Evolutionary conservation across 148 eudicot species (phyloP).

Genomic region (Vaccinium corymbosum): DNA sequence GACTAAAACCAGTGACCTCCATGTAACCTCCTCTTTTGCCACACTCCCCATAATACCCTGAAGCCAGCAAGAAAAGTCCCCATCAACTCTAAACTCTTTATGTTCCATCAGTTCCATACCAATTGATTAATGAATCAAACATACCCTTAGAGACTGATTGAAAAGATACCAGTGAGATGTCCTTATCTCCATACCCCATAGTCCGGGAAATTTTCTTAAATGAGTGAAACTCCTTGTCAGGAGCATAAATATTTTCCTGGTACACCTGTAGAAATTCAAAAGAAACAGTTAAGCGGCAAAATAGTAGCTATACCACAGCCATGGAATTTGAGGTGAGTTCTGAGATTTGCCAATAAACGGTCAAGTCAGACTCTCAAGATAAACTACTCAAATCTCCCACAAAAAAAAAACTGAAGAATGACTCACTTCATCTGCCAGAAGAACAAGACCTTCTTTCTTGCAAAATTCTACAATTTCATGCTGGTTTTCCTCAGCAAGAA

Average conservation of each 20-base stretch:
- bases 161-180: constrained; percentile 70
- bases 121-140: constrained; percentile 1
- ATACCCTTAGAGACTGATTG: constrained; percentile 95
- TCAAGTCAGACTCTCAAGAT: not conserved
- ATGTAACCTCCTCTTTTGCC: constrained; percentile 98
- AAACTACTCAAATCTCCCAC: constrained; percentile 8
- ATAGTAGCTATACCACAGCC: not conserved
- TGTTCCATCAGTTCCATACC: not conserved
- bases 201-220: constrained; percentile 85
- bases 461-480: constrained; percentile 77
- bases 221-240: constrained; percentile 85
- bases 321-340: constrained; percentile 3
- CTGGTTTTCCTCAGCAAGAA: constrained; percentile 86
- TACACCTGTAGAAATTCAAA: constrained; percentile 57
- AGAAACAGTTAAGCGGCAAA: not conserved
- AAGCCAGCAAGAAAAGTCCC: constrained; percentile 13
- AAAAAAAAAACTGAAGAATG: not conserved
- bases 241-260: constrained; percentile 86
- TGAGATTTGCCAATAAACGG: not conserved
- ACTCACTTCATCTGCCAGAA: constrained; percentile 91
- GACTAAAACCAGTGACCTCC: constrained; percentile 92
- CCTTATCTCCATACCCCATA: constrained; percentile 79
- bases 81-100: constrained; percentile 13
- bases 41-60: constrained; percentile 96
- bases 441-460: constrained; percentile 89